Base-by-base conservation (phyloP, 1,139 yeast species). In the Yamadazyma sp. region DNA sequence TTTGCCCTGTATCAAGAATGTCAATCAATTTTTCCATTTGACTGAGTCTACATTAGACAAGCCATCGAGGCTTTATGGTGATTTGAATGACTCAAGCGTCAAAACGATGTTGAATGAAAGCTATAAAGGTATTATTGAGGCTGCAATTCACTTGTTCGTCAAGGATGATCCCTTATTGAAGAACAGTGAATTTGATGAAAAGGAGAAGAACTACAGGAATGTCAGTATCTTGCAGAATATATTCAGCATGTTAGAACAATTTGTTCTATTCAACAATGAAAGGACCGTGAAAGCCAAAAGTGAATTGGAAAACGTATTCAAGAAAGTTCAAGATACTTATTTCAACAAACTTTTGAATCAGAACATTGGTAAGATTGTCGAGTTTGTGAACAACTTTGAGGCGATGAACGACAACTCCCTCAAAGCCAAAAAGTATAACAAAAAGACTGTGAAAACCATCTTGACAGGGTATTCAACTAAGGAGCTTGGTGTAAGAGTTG, bases 301-400 rank as follows among this genome's bases (percentile, higher is more conserved):
- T 2, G 75, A 77, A 47, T 62, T 79, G 35, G 69, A 66, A 5
- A 47, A 59, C 3, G 81, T 83, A 39, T 78, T 84, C 38, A 64
- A 60, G 23, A 66, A 64, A 38, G 69, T 82, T 8, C 65, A 65
- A 47, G 56, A 51, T 5, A 52, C 51, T 10, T 71, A 71, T 46
- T 69, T 83, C 48, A 73, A 73, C 49, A 74, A 75, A 41, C 74
- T 80, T 18, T 47, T 72, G 29, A 56, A 54, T 33, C 66, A 67
- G 42, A 59, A 61, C 38, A 53, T 87, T 56, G 94, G 88, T 5
- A 83, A 80, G 54, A 61, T 86, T 41, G 66, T 76, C 26, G 81
- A 80, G 23, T 83, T 86, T 56, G 77, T 88, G 4, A 74, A 74
- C 34, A 87, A 82, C 33, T 79, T 84, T 36, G 83, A 82, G 40